Evolutionary conservation across 1,284 basidiomycete species (phyloP).

Genomic region (Trichosporon faecale): DNA sequence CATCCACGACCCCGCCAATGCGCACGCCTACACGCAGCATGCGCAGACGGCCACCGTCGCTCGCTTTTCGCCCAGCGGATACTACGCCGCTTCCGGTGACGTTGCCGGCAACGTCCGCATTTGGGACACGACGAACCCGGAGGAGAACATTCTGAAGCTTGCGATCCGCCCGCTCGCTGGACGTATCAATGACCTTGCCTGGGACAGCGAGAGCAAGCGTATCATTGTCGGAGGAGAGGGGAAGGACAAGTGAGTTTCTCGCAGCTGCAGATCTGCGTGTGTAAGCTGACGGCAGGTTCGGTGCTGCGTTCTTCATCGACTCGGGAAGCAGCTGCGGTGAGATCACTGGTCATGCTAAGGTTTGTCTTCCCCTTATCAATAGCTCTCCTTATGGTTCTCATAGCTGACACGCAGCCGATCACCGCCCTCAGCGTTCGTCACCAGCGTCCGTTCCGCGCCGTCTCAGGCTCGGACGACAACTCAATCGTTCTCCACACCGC

Average conservation of each 20-base stretch:
- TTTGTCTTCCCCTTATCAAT: conserved; percentile 36
- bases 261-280: conserved; percentile 26
- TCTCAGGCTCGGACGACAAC: conserved; percentile 79
- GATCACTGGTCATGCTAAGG: conserved; percentile 89
- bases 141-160: conserved; percentile 75
- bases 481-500: conserved; percentile 73
- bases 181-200: conserved; percentile 85
- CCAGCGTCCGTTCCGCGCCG: conserved; percentile 87
- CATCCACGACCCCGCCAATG: conserved; percentile 54
- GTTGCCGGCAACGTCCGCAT: conserved; percentile 74
- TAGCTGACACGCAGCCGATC: conserved; percentile 58
- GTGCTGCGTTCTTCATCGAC: conserved; percentile 82
- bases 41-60: conserved; percentile 82
- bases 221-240: conserved; percentile 97
- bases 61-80: conserved; percentile 87
- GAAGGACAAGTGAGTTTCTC: conserved; percentile 64
- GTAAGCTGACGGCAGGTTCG: conserved; percentile 60
- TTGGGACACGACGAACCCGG: conserved; percentile 86
- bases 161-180: conserved; percentile 81
- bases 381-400: background rate
- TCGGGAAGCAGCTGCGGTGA: conserved; percentile 88
- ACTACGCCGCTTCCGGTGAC: conserved; percentile 91
- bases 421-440: conserved; percentile 88
- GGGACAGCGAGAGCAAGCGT: conserved; percentile 95
- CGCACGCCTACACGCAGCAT: conserved; percentile 60